Conservation (phyloP, 169 alveolate species). For the Plasmodium relictum region DNA sequence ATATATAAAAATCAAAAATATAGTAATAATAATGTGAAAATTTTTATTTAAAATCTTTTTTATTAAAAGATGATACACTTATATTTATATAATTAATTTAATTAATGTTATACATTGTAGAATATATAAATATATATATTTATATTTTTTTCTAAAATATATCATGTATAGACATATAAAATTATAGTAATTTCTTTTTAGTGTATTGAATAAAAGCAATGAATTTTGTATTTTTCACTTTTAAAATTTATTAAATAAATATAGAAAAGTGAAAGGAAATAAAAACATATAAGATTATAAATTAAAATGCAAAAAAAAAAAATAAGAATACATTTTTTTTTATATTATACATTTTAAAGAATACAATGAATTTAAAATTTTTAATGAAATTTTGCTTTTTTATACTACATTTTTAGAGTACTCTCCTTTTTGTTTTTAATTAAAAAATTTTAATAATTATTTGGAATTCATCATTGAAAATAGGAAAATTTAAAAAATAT, state of each 20-base stretch:
- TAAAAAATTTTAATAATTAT: neutral
- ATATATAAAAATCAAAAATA: neutral
- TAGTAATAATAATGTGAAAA: neutral
- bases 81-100: too few relatives aligned
- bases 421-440: constrained; percentile 7
- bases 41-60: neutral
- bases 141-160: neutral
- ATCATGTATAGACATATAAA: neutral
- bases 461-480: constrained; percentile 28
- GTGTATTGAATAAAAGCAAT: neutral
- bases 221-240: neutral
- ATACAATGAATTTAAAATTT: neutral
- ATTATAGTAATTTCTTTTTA: neutral
- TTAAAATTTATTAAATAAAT: neutral
- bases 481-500: constrained; percentile 7
- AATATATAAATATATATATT: neutral
- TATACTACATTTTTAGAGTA: neutral
- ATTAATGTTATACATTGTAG: too few relatives aligned
- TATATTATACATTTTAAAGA: neutral
- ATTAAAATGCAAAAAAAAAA: neutral
- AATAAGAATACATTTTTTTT: constrained; percentile 1
- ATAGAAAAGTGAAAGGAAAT: neutral
- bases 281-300: neutral
- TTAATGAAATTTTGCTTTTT: neutral
- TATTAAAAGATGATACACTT: too few relatives aligned